These are phyloP conservation scores for Aspergillus pseudonomiae DNA, from an alignment of 2,329 filamentous ascomycete genomes.

Conservation along the genomic window DNA sequence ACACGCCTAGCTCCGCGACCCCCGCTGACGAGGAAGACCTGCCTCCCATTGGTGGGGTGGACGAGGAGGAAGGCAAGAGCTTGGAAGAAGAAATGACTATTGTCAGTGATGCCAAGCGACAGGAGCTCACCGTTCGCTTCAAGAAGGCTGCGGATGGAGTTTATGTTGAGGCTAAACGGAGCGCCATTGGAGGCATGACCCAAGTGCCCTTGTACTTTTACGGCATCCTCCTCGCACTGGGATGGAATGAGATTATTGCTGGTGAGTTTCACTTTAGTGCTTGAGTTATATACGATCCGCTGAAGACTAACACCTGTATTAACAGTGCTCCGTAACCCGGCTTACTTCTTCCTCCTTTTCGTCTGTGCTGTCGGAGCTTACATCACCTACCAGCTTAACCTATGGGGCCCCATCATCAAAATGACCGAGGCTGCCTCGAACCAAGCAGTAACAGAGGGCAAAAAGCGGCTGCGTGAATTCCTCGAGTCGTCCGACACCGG, in stretches of 20 bases:
- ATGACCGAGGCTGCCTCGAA: constrained; percentile 87
- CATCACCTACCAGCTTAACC: constrained; percentile 88
- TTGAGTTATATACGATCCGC: background rate
- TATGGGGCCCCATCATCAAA: constrained; percentile 93
- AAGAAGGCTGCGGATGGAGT: constrained; percentile 98
- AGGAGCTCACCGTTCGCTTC: constrained; percentile 90
- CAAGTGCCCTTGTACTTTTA: constrained; percentile 97
- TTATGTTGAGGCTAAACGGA: constrained; percentile 96
- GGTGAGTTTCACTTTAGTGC: constrained; percentile 61
- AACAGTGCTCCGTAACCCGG: constrained; percentile 87
- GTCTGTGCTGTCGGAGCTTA: constrained; percentile 77
- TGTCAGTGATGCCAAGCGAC: constrained; percentile 84
- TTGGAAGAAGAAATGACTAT: constrained; percentile 96
- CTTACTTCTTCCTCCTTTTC: constrained; percentile 88
- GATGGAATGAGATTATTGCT: constrained; percentile 98
- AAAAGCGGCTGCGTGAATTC: constrained; percentile 87
- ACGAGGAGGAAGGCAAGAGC: constrained; percentile 92
- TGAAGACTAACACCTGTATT: background rate
- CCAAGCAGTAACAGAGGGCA: constrained; percentile 88
- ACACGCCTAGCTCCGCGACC: constrained; percentile 72
- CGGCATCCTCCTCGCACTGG: constrained; percentile 79
- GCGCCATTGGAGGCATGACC: constrained; percentile 91
- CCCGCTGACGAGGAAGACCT: constrained; percentile 89
- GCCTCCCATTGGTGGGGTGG: constrained; percentile 84
- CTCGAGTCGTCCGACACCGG: constrained; percentile 85